Percentiles rank a stretch among this genome's conserved stretches.
phyloP scores from a whole-genome alignment of 805 yeast species.

The Wickerhamiella kurtzmanii region DNA sequence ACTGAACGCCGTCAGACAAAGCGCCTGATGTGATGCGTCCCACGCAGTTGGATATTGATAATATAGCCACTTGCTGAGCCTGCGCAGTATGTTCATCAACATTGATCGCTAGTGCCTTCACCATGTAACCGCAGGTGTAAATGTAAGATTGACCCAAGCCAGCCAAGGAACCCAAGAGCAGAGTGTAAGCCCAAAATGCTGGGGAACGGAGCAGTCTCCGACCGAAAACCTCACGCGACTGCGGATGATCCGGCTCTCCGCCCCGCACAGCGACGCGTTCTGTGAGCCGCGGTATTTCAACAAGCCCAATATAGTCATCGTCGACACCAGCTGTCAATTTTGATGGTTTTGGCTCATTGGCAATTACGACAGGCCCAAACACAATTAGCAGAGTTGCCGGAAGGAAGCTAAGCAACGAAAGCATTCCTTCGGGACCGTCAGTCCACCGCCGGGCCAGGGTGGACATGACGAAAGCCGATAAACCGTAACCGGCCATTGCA shows the following conservation, averaged over 20 bases:
- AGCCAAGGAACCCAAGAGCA: conserved; percentile 40
- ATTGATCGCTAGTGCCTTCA: conserved; percentile 31
- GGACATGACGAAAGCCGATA: conserved; percentile 58
- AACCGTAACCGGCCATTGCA: conserved; percentile 62
- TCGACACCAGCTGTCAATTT: not conserved
- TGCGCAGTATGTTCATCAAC: conserved; percentile 27
- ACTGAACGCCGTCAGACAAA: conserved; percentile 46
- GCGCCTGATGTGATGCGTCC: conserved; percentile 57
- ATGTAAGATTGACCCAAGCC: conserved; percentile 68
- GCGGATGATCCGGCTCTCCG: conserved; percentile 2
- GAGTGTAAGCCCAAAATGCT: conserved; percentile 39
- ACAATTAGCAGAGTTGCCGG: conserved; percentile 36
- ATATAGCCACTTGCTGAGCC: conserved; percentile 57
- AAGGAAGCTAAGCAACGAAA: conserved; percentile 30
- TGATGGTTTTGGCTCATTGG: conserved; percentile 8
- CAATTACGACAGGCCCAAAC: conserved; percentile 16
- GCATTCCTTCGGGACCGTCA: conserved; percentile 45
- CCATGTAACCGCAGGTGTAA: conserved; percentile 60
- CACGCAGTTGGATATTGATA: conserved; percentile 51
- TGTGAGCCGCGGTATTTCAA: conserved; percentile 3
- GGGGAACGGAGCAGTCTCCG: conserved; percentile 19
- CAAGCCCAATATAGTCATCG: conserved; percentile 4
- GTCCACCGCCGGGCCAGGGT: conserved; percentile 38
- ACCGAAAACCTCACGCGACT: conserved; percentile 7
- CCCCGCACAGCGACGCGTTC: conserved; percentile 13